phyloP scores from a whole-genome alignment of 1,284 basidiomycete species.

The Uromyces viciae-fabae region DNA sequence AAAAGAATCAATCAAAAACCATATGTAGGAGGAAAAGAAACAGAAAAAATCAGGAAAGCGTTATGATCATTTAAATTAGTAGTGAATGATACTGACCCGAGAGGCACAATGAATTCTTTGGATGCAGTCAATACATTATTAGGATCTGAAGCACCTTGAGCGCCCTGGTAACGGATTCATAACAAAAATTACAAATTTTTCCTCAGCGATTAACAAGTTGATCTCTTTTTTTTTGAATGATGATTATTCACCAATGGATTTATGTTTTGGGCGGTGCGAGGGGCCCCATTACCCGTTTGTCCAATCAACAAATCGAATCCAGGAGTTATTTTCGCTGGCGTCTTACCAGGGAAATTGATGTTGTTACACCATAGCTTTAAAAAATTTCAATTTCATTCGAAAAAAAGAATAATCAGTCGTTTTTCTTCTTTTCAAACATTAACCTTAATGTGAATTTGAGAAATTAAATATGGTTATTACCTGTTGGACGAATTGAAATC shows the following conservation, averaged over 20 bases:
- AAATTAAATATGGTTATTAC: background rate
- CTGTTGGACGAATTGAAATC: slow-evolving; percentile 45
- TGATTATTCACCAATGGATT: slow-evolving; percentile 8
- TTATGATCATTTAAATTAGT: background rate
- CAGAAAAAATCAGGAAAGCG: background rate
- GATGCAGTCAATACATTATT: slow-evolving; percentile 32
- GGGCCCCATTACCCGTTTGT: slow-evolving; percentile 2
- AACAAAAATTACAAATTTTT: background rate
- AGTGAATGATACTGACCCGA: slow-evolving; percentile 21
- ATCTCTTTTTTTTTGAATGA: background rate
- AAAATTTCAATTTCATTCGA: background rate
- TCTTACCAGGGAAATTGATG: slow-evolving; percentile 27
- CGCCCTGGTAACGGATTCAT: background rate
- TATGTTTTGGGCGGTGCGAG: slow-evolving; percentile 43
- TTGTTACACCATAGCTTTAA: slow-evolving; percentile 40
- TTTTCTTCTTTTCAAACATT: no score
- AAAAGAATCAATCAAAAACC: background rate
- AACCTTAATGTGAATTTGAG: background rate
- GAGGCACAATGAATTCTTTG: slow-evolving; percentile 22
- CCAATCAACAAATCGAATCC: slow-evolving; percentile 42
- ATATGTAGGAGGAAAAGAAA: background rate
- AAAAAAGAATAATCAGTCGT: background rate
- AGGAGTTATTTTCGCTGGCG: slow-evolving; percentile 21
- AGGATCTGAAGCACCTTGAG: slow-evolving; percentile 23
- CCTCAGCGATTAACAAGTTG: background rate